These are phyloP conservation scores for Ceratocystis lukuohia DNA, from an alignment of 2,329 filamentous ascomycete genomes.

Conservation along the genomic window DNA sequence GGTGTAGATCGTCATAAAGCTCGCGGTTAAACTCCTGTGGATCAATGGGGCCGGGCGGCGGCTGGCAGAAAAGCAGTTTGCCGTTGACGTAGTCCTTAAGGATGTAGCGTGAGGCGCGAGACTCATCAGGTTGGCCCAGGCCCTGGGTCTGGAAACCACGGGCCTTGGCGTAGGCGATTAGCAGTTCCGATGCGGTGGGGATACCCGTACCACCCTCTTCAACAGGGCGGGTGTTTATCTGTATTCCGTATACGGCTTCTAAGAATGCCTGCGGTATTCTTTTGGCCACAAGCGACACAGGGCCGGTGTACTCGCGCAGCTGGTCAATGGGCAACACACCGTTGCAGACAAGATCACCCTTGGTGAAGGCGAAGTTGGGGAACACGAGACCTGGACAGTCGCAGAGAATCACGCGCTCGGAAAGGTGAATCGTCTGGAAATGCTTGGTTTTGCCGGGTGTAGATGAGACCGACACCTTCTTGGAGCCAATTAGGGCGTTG, in stretches of 20 bases:
- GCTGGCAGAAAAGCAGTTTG: slow-evolving; percentile 83
- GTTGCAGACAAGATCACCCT: slow-evolving; percentile 90
- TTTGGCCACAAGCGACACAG: slow-evolving; percentile 66
- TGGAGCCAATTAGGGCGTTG: slow-evolving; percentile 94
- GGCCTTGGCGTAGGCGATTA: slow-evolving; percentile 74
- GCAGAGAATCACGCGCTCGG: slow-evolving; percentile 77
- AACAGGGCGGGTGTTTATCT: slow-evolving; percentile 61
- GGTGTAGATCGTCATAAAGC: slow-evolving; percentile 68
- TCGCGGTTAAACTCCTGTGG: slow-evolving; percentile 70
- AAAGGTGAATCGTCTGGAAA: slow-evolving; percentile 95
- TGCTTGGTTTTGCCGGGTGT: slow-evolving; percentile 99
- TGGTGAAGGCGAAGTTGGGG: slow-evolving; percentile 92
- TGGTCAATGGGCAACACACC: slow-evolving; percentile 94
- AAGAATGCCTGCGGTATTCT: slow-evolving; percentile 80
- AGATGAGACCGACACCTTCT: slow-evolving; percentile 95
- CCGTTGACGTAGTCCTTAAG: slow-evolving; percentile 97
- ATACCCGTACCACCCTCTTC: slow-evolving; percentile 89
- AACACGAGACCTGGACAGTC: slow-evolving; percentile 98
- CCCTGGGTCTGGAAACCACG: slow-evolving; percentile 85
- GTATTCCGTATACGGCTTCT: slow-evolving; percentile 87
- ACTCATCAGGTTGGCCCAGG: slow-evolving; percentile 83
- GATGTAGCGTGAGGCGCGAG: slow-evolving; percentile 73
- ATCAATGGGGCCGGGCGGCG: slow-evolving; percentile 64
- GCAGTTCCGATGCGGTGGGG: slow-evolving; percentile 72
- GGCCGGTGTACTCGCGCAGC: slow-evolving; percentile 81